A percentile compares a stretch with the other conserved stretches of the same genome.
Conservation (phyloP, 331 rosid species). For the Stylosanthes scabra region DNA sequence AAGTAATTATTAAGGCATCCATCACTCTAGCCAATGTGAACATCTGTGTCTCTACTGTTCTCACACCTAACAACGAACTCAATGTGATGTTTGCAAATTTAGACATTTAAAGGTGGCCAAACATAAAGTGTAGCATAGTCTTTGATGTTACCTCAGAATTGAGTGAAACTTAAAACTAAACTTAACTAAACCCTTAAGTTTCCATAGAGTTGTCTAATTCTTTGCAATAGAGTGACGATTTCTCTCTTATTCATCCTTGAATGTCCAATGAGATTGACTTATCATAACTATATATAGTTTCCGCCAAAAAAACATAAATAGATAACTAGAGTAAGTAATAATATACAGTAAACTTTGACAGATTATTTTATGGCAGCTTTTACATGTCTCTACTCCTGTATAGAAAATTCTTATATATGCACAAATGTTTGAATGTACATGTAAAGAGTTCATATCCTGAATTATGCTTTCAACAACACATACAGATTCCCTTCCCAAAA, state of each 20-base stretch:
- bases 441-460: constrained; percentile 6
- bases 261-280: constrained; percentile 10
- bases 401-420: constrained; percentile 5
- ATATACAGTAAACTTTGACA: background rate
- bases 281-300: background rate
- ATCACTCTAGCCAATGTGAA: too few relatives aligned
- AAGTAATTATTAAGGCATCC: too few relatives aligned
- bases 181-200: too few relatives aligned
- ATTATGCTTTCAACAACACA: constrained; percentile 34
- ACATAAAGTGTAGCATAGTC: too few relatives aligned
- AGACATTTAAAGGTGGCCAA: too few relatives aligned
- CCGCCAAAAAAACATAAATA: too few relatives aligned
- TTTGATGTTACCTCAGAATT: too few relatives aligned
- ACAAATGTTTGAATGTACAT: constrained; percentile 7
- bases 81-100: too few relatives aligned
- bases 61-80: too few relatives aligned
- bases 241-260: background rate
- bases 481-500: constrained; percentile 18
- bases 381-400: background rate
- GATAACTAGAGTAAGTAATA: background rate
- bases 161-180: too few relatives aligned
- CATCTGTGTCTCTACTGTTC: too few relatives aligned
- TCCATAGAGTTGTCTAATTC: too few relatives aligned
- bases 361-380: constrained; percentile 25
- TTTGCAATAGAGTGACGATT: background rate